Evolutionary conservation across 2,329 filamentous ascomycete species (phyloP).

Genomic region (Penicillium sp.): DNA sequence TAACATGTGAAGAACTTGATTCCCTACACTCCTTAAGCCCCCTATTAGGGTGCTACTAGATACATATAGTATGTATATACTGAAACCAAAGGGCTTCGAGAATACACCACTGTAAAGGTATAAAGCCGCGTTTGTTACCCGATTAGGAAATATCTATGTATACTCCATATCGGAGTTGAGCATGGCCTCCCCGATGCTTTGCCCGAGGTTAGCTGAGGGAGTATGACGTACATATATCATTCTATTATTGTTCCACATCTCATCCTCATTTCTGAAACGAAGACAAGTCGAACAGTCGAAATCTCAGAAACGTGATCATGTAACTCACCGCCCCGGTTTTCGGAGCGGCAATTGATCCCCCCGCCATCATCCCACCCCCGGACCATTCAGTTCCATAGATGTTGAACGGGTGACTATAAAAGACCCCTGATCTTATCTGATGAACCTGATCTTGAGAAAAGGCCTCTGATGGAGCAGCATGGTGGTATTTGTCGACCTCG

Average conservation of each 20-base stretch:
- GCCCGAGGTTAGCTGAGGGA: neutral
- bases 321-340: constrained; percentile 5
- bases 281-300: neutral
- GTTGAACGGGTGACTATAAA: neutral
- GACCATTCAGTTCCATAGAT: neutral
- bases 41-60: neutral
- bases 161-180: neutral
- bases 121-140: neutral
- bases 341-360: constrained; percentile 7
- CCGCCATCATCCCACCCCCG: constrained; percentile 26
- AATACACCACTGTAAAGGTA: neutral
- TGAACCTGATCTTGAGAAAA: constrained; percentile 19
- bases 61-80: neutral
- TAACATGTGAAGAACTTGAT: neutral
- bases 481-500: constrained; percentile 50
- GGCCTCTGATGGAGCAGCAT: constrained; percentile 36
- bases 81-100: neutral
- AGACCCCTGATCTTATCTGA: constrained; percentile 22
- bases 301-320: neutral
- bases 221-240: neutral
- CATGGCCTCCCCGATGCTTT: neutral
- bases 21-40: neutral
- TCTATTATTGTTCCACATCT: neutral
- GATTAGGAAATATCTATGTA: neutral
- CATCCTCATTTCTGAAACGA: neutral